Conservation (phyloP, 2,329 filamentous ascomycete genomes). For the Claviceps purpurea region DNA sequence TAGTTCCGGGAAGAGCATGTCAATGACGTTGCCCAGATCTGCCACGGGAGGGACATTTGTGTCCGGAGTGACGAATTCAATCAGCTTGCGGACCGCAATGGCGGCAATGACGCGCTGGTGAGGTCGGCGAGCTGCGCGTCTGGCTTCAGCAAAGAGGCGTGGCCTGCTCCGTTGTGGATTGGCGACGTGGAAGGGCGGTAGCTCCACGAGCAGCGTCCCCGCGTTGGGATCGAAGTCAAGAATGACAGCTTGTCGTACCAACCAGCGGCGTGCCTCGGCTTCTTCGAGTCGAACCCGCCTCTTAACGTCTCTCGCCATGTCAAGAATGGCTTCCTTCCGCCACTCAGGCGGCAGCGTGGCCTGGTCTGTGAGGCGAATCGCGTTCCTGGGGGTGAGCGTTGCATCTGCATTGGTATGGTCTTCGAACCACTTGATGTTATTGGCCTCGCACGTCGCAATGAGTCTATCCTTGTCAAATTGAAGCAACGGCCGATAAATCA, state of each 20-base stretch:
- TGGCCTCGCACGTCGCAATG: conserved; percentile 59
- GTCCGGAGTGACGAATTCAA: conserved; percentile 38
- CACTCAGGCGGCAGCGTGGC: conserved; percentile 56
- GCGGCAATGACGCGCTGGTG: conserved; percentile 31
- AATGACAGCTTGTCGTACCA: conserved; percentile 34
- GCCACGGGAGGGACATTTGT: conserved; percentile 26
- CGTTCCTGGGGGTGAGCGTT: conserved; percentile 68
- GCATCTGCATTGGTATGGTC: conserved; percentile 71
- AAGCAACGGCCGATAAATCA: conserved; percentile 56
- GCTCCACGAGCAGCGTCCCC: conserved; percentile 32
- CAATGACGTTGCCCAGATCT: conserved; percentile 31
- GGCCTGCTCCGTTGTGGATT: conserved; percentile 6
- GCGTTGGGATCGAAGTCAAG: conserved; percentile 32
- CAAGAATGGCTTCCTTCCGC: conserved; percentile 48
- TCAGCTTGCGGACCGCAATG: conserved; percentile 32
- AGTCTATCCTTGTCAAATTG: conserved; percentile 59
- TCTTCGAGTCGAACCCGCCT: conserved; percentile 30
- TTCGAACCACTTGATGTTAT: conserved; percentile 62
- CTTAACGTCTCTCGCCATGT: conserved; percentile 41
- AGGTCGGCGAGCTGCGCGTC: conserved; percentile 14
- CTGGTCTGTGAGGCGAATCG: conserved; percentile 53
- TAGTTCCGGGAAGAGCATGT: conserved; percentile 35
- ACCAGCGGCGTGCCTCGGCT: conserved; percentile 38
- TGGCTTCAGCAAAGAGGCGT: conserved; percentile 10
- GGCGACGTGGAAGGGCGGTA: conserved; percentile 22